Evolutionary conservation across 306 rosid genomes (phyloP), one percentile per base, ranked within the genome.

Genomic region (Ochetophila trinervis): DNA sequence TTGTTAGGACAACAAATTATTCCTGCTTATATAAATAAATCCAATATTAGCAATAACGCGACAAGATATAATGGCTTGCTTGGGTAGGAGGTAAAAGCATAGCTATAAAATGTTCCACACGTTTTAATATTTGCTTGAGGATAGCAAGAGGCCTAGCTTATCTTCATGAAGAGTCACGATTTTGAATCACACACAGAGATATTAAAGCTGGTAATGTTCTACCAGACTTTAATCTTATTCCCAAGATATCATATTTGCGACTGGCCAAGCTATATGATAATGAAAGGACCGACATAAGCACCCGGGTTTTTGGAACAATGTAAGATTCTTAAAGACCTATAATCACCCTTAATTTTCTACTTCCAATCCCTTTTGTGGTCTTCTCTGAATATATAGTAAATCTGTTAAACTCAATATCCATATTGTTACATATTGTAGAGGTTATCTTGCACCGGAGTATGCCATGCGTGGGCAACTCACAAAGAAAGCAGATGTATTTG

Each of bases 381-480:
- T 40, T 40, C 45, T 40, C 6, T 40, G 6, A 40, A 40, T 40
- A 9, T 40, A 40, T 12, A 2, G 45, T 40, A 40, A 40, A 9
- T 40, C 45, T 40, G 14, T 40, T 9, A 40, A 40, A 5, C 17
- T 1, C 32, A 27, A 27, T 27, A 27, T 27, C 44, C 62, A 32
- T 48, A 22, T 76, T 57, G 36, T 34, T 68, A 19, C 7, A 58
- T 42, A 45, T 84, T 27, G 61, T 59, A 88, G 92, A 24, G 96
- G 90, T 61, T 88, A 86, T 67, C 88, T 86, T 80, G 90, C 88
- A 67, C 92, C 88, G 19, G 88, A 86, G 57, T 88, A 82, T 55
- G 91, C 96, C 64, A 76, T 88, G 92, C 85, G 85, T 21, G 92
- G 96, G 54, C 87, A 78, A 78, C 87, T 86, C 17, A 89, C 88